Evolutionary conservation across 1,284 basidiomycete species (phyloP).

Genomic region (Bondarzewia mesenterica): DNA sequence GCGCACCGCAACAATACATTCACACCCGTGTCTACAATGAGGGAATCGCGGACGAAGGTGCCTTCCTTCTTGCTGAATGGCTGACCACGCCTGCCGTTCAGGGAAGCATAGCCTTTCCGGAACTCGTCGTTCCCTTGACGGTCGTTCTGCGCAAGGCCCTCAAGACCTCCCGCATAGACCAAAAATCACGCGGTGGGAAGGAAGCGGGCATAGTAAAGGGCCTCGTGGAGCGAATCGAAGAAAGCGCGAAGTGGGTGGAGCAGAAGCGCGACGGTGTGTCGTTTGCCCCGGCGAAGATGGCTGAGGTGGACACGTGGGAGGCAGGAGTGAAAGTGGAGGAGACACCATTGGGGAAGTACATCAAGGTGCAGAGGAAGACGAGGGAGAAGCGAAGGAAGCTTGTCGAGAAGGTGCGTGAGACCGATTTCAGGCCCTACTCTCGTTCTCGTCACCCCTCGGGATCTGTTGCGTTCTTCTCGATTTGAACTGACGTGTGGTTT

Average conservation of each 20-base stretch:
- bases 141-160: constrained; percentile 61
- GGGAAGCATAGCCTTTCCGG: constrained; percentile 88
- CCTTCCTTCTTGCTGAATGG: constrained; percentile 79
- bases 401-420: constrained; percentile 61
- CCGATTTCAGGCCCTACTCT: constrained; percentile 1
- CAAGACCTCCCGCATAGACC: constrained; percentile 39
- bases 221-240: constrained; percentile 80
- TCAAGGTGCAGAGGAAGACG: constrained; percentile 74
- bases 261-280: constrained; percentile 55
- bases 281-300: constrained; percentile 68
- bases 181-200: constrained; percentile 33
- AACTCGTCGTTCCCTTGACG: constrained; percentile 83
- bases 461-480: constrained; percentile 8
- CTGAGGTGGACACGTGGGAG: constrained; percentile 72
- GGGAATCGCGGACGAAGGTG: constrained; percentile 75
- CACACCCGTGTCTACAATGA: constrained; percentile 87
- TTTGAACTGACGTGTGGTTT: background rate
- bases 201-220: constrained; percentile 58
- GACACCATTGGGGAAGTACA: constrained; percentile 73
- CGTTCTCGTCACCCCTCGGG: constrained; percentile 5
- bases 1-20: constrained; percentile 83
- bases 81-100: constrained; percentile 54
- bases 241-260: constrained; percentile 74
- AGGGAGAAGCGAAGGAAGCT: constrained; percentile 69
- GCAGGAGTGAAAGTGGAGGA: constrained; percentile 51